phyloP scores from a whole-genome alignment of 352 stramenopile species.

The Phytophthora agathidicida region DNA sequence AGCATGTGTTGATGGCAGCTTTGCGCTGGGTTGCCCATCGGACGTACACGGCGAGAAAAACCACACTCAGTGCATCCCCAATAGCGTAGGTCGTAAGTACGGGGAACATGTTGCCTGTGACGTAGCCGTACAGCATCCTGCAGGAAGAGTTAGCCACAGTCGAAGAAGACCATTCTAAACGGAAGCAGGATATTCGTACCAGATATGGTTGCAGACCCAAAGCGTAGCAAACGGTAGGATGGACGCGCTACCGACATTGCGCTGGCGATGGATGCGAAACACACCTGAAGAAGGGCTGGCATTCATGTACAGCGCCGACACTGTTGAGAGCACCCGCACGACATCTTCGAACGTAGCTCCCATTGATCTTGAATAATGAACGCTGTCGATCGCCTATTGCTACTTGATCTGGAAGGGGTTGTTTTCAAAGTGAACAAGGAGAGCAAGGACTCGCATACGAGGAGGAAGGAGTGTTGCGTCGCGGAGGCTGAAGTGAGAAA shows the following conservation, averaged over 20 bases:
- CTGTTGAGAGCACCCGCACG: constrained; percentile 63
- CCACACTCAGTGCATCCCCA: constrained; percentile 49
- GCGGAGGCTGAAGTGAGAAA: constrained; percentile 1
- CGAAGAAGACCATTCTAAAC: background rate
- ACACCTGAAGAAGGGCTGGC: constrained; percentile 60
- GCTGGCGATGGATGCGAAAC: constrained; percentile 57
- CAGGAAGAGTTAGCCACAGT: constrained; percentile 6
- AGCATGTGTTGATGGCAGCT: constrained; percentile 41
- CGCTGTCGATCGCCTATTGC: background rate
- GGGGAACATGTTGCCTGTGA: constrained; percentile 52
- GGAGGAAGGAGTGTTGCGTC: background rate
- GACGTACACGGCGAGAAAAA: constrained; percentile 58
- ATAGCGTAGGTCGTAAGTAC: constrained; percentile 59
- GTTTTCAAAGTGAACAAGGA: constrained; percentile 25
- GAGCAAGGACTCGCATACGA: background rate
- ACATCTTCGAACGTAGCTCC: constrained; percentile 45
- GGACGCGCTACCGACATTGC: constrained; percentile 43
- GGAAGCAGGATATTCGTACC: constrained; percentile 40
- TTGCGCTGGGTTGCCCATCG: constrained; percentile 43
- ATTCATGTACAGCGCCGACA: constrained; percentile 80
- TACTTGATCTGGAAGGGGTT: constrained; percentile 26
- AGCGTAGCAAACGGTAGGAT: constrained; percentile 68
- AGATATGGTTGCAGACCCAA: constrained; percentile 76
- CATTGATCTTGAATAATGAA: constrained; percentile 25
- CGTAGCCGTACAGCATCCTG: constrained; percentile 72